A percentile compares a stretch with the other conserved stretches of the same genome.
phyloP scores from a whole-genome alignment of 805 yeast genomes.

The Yarrowia bubula region DNA sequence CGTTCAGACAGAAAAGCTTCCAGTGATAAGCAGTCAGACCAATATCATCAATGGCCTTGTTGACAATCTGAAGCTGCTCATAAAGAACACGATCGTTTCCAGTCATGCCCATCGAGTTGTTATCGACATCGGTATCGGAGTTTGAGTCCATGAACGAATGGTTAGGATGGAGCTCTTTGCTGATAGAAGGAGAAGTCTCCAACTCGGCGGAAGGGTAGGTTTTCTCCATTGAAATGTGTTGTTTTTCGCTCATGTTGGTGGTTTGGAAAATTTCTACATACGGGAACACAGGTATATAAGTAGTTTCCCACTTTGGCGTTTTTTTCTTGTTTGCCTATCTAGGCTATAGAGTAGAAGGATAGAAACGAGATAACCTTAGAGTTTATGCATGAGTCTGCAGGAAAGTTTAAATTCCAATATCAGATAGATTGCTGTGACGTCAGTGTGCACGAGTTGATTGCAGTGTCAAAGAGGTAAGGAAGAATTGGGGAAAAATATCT shows the following conservation, averaged over 20 bases:
- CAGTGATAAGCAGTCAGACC: slow-evolving; percentile 59
- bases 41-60: slow-evolving; percentile 57
- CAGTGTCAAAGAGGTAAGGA: too few relatives aligned
- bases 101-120: slow-evolving; percentile 17
- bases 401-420: not conserved
- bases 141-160: slow-evolving; percentile 20
- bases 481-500: not conserved
- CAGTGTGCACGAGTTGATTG: not conserved
- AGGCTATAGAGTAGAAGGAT: not conserved
- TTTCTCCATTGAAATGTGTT: not conserved
- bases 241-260: not conserved
- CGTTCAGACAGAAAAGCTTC: slow-evolving; percentile 51
- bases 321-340: not conserved
- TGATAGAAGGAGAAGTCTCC: not conserved
- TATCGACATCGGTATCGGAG: slow-evolving; percentile 19
- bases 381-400: not conserved
- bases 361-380: not conserved
- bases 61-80: slow-evolving; percentile 40
- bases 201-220: not conserved
- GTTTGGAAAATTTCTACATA: not conserved
- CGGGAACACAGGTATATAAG: not conserved
- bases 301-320: not conserved
- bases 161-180: not conserved
- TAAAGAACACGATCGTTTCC: slow-evolving; percentile 11
- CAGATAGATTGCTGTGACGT: slow-evolving; percentile 3